Evolutionary conservation across 129 eudicot genomes (phyloP), one percentile per base, ranked within the genome.

Genomic region (Dittrichia graveolens): DNA sequence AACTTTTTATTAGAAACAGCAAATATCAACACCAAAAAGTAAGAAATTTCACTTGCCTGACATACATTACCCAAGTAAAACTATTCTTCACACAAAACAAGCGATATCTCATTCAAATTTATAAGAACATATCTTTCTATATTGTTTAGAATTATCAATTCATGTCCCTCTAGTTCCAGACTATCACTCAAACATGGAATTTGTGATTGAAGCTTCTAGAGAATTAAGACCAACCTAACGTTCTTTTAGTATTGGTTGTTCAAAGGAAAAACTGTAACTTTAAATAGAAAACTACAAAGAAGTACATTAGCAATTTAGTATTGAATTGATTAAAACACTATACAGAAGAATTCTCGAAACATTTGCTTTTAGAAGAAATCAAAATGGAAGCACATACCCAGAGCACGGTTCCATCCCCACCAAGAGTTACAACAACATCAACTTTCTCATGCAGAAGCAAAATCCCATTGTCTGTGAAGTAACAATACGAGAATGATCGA

Each of bases 381-480:
- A 43, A 61, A 52, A 12, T 62, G 67, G 67, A 73, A 48, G 35
- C 64, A 89, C 91, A 49, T 88, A 95, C 99, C 99, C 99, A 95
- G 77, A 95, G 99, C 66, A 95, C 99, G 16, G 99, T 95, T 69
- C 99, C 99, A 85, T 95, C 99, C 14, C 99, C 99, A 67, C 99
- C 99, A 65, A 95, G 99, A 80, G 99, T 95, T 52, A 95, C 96
- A 74, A 95, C 84, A 74, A 95, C 85, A 75, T 95, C 99, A 81
- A 95, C 94, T 79, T 88, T 95, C 79, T 83, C 83, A 79, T 95
- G 99, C 46, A 95, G 81, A 54, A 67, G 82, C 71, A 68, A 80
- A 68, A 86, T 68, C 57, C 88, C 89, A 79, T 93, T 76, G 57
- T 84, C 98, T 94, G 90, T 44, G 57, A 76, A 75, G 70, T 52